Evolutionary conservation across 2,329 filamentous ascomycete genomes (phyloP), one percentile per base, ranked within the genome.

Genomic region (Aspergillus novofumigatus): DNA sequence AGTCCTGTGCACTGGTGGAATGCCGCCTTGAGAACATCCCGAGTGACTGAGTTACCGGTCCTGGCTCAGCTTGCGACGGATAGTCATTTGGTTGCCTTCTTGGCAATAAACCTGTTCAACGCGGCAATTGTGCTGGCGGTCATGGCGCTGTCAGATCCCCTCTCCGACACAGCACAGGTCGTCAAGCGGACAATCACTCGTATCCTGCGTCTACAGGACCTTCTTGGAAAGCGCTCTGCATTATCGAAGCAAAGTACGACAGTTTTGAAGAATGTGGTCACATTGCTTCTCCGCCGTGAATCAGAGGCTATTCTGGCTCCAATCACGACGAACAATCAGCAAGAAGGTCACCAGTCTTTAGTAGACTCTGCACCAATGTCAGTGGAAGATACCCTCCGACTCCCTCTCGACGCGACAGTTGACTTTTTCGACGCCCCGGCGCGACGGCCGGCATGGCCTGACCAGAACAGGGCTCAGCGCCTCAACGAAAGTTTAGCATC

Each of bases 61-160:
- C 69, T 78, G 4, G 68, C 71, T 20, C 69, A 73, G 42, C 62
- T 74, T 6, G 75, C 76, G 4, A 74, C 69, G 0, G 72, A 77
- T 17, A 78, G 72, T n/a, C 77, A 79, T 58, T 66, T 77, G 4
- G 74, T 77, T 5, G 72, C 76, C 5, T 79, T 78, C 55, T 63
- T 79, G 20, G 77, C 74, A 2, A 77, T 79, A 59, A 78, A 79
- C 54, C 58, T 79, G 10, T 79, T 78, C 67, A 77, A 77, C 50
- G 74, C 76, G 1, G 73, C 76, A 6, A 73, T 79, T 26, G 76
- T 79, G 11, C 67, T 80, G 52, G 72, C 75, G 25, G 69, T 78
- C 1, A 67, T 75, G 42, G 75, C 77, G 1, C 65, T 79, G 2
- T 75, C 75, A 1, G 71, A 78, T 29, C 74, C 75, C 0, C 69